Percentiles rank a stretch among this genome's conserved stretches.
phyloP scores from a whole-genome alignment of 2,329 filamentous ascomycete genomes.

The Helicocarpus griseus region DNA sequence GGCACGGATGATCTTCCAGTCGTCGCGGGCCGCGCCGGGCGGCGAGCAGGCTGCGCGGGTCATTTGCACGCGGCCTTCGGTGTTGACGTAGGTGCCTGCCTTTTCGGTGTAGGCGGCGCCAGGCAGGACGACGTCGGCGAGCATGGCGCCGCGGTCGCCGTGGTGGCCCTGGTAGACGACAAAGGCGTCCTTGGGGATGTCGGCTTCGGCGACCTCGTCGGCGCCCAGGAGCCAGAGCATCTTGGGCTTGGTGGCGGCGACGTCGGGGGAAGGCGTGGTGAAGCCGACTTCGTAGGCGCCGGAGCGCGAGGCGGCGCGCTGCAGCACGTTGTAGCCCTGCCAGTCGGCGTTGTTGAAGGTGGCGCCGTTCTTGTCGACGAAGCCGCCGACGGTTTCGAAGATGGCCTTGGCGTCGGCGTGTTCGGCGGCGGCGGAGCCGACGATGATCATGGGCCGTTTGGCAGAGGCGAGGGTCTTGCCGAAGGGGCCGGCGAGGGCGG shows the following conservation, averaged over 20 bases:
- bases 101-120: slow-evolving; percentile 97
- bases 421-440: slow-evolving; percentile 86
- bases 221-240: slow-evolving; percentile 95
- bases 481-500: slow-evolving; percentile 73
- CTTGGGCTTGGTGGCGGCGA: slow-evolving; percentile 80
- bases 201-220: slow-evolving; percentile 74
- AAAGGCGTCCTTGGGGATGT: slow-evolving; percentile 92
- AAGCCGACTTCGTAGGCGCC: slow-evolving; percentile 96
- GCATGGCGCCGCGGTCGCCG: slow-evolving; percentile 83
- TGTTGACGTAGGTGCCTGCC: slow-evolving; percentile 92
- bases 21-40: slow-evolving; percentile 80
- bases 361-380: slow-evolving; percentile 84
- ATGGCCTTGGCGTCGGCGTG: slow-evolving; percentile 85
- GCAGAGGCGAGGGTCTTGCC: slow-evolving; percentile 84
- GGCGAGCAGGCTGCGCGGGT: slow-evolving; percentile 81
- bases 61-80: slow-evolving; percentile 91
- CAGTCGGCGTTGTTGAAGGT: slow-evolving; percentile 85
- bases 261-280: slow-evolving; percentile 69
- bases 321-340: slow-evolving; percentile 96
- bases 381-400: slow-evolving; percentile 80
- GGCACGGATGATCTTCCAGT: slow-evolving; percentile 98
- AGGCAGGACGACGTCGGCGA: slow-evolving; percentile 88
- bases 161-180: slow-evolving; percentile 98
- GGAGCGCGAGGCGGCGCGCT: slow-evolving; percentile 81
- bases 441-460: slow-evolving; percentile 91